Conservation (phyloP, 2,329 filamentous ascomycete genomes). For the Ciborinia camelliae region DNA sequence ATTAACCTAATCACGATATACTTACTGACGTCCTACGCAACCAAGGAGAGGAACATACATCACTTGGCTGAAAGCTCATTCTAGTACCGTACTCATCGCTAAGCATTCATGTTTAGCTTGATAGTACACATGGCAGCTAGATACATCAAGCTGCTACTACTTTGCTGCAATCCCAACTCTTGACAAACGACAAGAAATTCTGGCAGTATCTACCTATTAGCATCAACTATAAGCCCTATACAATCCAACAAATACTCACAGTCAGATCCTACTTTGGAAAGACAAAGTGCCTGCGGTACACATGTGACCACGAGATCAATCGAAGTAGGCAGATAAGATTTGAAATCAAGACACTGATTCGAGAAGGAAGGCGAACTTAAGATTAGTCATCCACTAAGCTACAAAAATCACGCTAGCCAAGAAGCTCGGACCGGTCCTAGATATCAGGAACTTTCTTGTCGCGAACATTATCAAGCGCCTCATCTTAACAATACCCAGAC, state of each 20-base stretch:
- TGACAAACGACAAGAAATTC: neutral
- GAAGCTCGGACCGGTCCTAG: conserved; percentile 13
- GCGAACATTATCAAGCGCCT: conserved; percentile 3
- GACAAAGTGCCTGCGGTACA: neutral
- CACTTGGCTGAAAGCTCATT: neutral
- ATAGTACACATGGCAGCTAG: neutral
- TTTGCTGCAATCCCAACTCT: neutral
- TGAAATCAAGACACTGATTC: conserved; percentile 8
- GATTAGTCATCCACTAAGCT: conserved; percentile 7
- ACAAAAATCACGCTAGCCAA: conserved; percentile 2
- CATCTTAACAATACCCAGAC: neutral
- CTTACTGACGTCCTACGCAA: neutral
- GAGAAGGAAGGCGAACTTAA: neutral
- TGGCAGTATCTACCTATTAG: neutral
- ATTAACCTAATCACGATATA: neutral
- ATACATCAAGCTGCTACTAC: neutral
- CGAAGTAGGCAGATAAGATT: neutral
- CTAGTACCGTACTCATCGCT: neutral
- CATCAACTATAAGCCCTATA: neutral
- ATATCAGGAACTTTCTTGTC: conserved; percentile 16
- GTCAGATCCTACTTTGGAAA: neutral
- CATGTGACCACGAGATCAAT: neutral
- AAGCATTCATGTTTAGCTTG: neutral
- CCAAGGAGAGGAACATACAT: neutral
- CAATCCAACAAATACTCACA: neutral